Percentiles rank a stretch among this genome's conserved stretches.
phyloP scores from a whole-genome alignment of 2,329 filamentous ascomycete genomes.

The Emergomyces pasteurianus region DNA sequence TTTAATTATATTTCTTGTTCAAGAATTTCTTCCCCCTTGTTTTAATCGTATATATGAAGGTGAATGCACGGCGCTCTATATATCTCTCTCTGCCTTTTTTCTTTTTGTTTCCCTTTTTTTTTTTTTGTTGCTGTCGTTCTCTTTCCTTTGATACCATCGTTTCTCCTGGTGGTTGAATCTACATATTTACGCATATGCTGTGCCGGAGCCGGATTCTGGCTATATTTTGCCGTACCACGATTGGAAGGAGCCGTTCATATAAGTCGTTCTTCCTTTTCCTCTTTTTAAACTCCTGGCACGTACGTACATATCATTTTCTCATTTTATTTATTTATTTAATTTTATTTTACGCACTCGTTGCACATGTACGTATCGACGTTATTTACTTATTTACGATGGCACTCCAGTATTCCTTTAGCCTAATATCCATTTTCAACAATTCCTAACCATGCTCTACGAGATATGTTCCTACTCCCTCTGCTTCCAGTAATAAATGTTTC shows the following conservation, averaged over 20 bases:
- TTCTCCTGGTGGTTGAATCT: no score
- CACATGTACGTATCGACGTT: neutral
- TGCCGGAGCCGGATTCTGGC: neutral
- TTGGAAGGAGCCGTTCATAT: neutral
- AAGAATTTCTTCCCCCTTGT: neutral
- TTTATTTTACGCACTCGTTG: no score
- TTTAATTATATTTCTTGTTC: neutral
- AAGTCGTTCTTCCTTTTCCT: neutral
- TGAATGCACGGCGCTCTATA: no score
- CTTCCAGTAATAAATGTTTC: neutral
- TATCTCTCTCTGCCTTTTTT: neutral
- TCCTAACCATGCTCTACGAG: neutral
- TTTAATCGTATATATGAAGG: neutral
- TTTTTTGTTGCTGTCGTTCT: no score
- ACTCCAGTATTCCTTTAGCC: neutral
- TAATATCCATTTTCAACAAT: neutral
- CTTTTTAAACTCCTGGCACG: neutral
- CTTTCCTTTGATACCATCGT: no score
- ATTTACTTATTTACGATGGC: neutral
- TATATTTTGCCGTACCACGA: neutral
- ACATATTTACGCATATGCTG: neutral
- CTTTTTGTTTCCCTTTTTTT: no score
- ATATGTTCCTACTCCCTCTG: neutral
- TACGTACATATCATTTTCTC: slow-evolving; percentile 6
- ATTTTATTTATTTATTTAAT: slow-evolving; percentile 14